Conservation (phyloP, 2,329 filamentous ascomycete species). For the Talaromyces sp. region DNA sequence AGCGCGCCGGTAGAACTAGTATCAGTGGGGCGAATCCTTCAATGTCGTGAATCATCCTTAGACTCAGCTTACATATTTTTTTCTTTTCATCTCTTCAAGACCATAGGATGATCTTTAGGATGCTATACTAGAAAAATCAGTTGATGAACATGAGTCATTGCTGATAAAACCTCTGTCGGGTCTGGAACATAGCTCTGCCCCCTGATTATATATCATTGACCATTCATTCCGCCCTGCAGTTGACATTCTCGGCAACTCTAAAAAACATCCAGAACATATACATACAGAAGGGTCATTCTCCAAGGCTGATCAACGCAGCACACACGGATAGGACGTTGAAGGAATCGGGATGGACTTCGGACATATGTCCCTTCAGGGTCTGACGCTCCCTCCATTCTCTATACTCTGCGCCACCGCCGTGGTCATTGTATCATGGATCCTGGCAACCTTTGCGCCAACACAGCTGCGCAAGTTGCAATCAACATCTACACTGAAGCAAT, state of each 20-base stretch:
- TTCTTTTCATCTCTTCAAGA: not conserved
- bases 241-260: not conserved
- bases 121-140: not conserved
- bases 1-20: not conserved
- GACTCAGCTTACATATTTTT: not conserved
- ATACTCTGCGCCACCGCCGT: constrained; percentile 6
- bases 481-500: not conserved
- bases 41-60: not conserved
- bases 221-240: not conserved
- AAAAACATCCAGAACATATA: not conserved
- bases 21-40: not conserved
- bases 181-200: not conserved
- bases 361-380: not conserved
- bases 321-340: not conserved
- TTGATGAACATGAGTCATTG: not conserved
- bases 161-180: not conserved
- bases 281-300: not conserved
- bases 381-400: not conserved
- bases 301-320: not conserved
- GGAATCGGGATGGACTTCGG: not conserved
- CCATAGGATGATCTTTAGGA: no score
- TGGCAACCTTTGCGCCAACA: constrained; percentile 6
- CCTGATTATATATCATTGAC: not conserved
- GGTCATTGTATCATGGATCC: constrained; percentile 8
- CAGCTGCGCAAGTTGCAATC: constrained; percentile 9